Evolutionary conservation across 441 rosid species (phyloP).

Genomic region (Adansonia gregorii): DNA sequence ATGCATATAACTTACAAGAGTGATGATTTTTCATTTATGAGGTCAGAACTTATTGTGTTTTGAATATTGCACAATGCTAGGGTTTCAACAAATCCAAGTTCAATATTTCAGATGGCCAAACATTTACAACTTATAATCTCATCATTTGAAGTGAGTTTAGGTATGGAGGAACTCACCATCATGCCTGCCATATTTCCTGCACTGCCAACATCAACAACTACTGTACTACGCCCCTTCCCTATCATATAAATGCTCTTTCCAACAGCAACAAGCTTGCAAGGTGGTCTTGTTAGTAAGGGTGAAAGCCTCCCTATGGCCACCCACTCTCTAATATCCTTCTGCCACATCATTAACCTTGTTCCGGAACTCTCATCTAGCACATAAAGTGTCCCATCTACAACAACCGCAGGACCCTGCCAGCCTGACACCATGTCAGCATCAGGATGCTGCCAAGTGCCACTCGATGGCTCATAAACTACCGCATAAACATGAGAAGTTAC

Average conservation of each 20-base stretch:
- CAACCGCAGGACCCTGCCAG: constrained; percentile 84
- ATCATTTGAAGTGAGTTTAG: constrained; percentile 46
- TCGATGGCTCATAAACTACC: constrained; percentile 51
- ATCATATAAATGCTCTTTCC: constrained; percentile 62
- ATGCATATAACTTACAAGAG: background rate
- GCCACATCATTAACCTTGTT: constrained; percentile 62
- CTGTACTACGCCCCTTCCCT: constrained; percentile 69
- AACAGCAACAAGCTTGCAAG: constrained; percentile 65
- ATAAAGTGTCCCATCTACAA: constrained; percentile 61
- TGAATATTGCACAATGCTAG: background rate
- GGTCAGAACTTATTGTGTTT: too few relatives aligned
- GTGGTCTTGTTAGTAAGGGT: constrained; percentile 57
- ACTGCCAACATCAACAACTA: constrained; percentile 59
- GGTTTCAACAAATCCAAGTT: background rate
- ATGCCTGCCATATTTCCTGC: constrained; percentile 54
- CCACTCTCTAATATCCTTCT: constrained; percentile 61
- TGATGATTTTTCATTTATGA: background rate
- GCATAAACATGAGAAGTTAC: constrained; percentile 40
- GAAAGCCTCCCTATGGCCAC: constrained; percentile 66
- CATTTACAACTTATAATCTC: constrained; percentile 61
- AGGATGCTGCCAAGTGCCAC: constrained; percentile 58
- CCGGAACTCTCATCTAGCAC: constrained; percentile 79
- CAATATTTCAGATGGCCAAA: constrained; percentile 46
- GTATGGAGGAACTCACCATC: constrained; percentile 67
- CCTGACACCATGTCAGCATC: constrained; percentile 68